These are phyloP conservation scores for Fulvia fulva DNA, from an alignment of 2,329 filamentous ascomycete species.

Conservation along the genomic window DNA sequence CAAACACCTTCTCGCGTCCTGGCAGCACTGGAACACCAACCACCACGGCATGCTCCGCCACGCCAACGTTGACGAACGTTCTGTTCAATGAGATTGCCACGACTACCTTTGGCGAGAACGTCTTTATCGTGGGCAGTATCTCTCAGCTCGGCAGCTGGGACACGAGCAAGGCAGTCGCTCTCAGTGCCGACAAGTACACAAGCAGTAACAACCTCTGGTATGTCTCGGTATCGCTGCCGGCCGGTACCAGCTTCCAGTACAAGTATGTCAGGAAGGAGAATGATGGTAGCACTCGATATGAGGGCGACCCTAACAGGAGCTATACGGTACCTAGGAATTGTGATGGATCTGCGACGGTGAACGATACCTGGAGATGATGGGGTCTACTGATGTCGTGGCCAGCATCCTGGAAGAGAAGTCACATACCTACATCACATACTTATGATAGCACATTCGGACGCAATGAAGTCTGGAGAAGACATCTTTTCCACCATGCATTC, in stretches of 20 bases:
- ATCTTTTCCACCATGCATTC: not conserved
- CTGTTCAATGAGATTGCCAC: constrained; percentile 27
- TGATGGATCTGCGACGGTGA: constrained; percentile 17
- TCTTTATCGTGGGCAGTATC: constrained; percentile 62
- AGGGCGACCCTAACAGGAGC: constrained; percentile 35
- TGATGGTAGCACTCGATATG: constrained; percentile 58
- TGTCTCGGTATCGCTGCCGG: constrained; percentile 48
- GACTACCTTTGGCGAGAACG: constrained; percentile 58
- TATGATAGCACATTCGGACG: no score
- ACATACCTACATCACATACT: no score
- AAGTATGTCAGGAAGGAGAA: constrained; percentile 62
- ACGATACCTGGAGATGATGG: constrained; percentile 25
- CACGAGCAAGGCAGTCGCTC: constrained; percentile 47
- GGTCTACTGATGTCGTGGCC: not conserved
- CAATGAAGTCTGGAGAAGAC: no score
- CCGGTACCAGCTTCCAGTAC: constrained; percentile 49
- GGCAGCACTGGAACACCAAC: constrained; percentile 14
- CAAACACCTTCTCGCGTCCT: constrained; percentile 26
- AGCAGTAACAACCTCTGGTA: constrained; percentile 58
- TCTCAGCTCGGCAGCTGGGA: constrained; percentile 60
- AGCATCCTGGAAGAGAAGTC: no score
- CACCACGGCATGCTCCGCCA: constrained; percentile 18
- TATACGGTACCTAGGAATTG: constrained; percentile 21
- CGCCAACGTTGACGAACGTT: constrained; percentile 42
- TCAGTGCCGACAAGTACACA: constrained; percentile 59